Evolutionary conservation across 1,284 basidiomycete genomes (phyloP).

Genomic region (Rhodotorula sp.): DNA sequence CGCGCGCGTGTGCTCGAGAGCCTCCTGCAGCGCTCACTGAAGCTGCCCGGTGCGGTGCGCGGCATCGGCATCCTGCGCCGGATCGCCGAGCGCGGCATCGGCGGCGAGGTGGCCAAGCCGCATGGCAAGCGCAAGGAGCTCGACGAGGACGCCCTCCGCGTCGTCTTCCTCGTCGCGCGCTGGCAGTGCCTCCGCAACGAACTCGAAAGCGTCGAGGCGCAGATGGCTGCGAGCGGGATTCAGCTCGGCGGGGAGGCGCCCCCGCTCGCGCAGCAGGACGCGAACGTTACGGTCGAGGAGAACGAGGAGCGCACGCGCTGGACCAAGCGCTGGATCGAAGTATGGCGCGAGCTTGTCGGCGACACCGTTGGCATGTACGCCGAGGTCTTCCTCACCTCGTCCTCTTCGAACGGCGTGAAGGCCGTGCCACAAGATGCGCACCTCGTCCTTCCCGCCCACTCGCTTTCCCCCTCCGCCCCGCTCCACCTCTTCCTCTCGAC

Average conservation of each 20-base stretch:
- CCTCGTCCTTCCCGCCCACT: constrained; percentile 14
- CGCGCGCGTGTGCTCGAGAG: constrained; percentile 69
- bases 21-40: constrained; percentile 73
- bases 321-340: constrained; percentile 81
- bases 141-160: constrained; percentile 65
- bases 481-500: constrained; percentile 61
- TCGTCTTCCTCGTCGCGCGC: constrained; percentile 68
- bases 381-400: constrained; percentile 79
- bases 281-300: constrained; percentile 38
- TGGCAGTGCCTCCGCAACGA: constrained; percentile 59
- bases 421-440: constrained; percentile 9
- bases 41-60: constrained; percentile 85
- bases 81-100: constrained; percentile 58
- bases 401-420: constrained; percentile 20
- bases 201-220: constrained; percentile 55
- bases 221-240: constrained; percentile 50
- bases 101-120: background rate
- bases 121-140: constrained; percentile 45
- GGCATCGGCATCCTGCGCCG: constrained; percentile 79
- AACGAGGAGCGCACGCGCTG: constrained; percentile 69
- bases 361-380: constrained; percentile 87
- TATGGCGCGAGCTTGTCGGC: constrained; percentile 88
- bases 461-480: constrained; percentile 53
- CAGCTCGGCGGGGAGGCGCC: constrained; percentile 48
- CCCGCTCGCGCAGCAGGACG: background rate